Evolutionary conservation across 1,284 basidiomycete genomes (phyloP).

Genomic region (Puccinia polysora): DNA sequence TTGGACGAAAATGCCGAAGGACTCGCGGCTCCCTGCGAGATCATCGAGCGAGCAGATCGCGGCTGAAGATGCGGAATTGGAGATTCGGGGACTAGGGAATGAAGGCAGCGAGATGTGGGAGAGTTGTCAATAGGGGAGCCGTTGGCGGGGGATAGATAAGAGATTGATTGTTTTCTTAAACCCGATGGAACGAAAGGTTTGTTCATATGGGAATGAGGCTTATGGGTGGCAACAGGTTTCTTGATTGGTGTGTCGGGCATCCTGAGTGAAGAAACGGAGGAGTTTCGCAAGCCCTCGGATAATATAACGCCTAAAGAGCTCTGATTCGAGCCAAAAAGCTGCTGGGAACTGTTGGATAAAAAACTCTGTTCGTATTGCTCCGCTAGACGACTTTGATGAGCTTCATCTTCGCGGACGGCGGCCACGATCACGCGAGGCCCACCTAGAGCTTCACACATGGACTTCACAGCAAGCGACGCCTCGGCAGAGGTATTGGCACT

Average conservation of each 20-base stretch:
- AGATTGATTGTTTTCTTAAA: constrained; percentile 10
- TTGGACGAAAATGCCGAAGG: background rate
- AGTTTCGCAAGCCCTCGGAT: constrained; percentile 4
- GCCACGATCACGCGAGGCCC: constrained; percentile 33
- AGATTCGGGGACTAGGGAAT: background rate
- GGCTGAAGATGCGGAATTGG: constrained; percentile 5
- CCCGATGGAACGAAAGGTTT: constrained; percentile 38
- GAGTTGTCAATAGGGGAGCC: constrained; percentile 19
- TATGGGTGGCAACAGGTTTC: constrained; percentile 24
- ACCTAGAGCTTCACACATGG: constrained; percentile 37
- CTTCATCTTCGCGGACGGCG: constrained; percentile 33
- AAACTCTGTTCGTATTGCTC: constrained; percentile 24
- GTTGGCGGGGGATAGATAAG: constrained; percentile 1
- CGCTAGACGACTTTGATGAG: background rate
- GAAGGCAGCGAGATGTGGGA: background rate
- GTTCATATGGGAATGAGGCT: constrained; percentile 17
- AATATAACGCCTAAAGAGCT: constrained; percentile 18
- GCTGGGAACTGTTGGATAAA: constrained; percentile 1
- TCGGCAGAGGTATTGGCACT: background rate
- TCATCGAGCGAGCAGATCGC: background rate
- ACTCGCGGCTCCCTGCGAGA: background rate
- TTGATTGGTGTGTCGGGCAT: constrained; percentile 44
- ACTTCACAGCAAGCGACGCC: constrained; percentile 21
- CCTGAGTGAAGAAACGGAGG: constrained; percentile 25
- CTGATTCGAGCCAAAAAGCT: background rate